Evolutionary conservation across 306 rosid genomes (phyloP), one percentile per base, ranked within the genome.

Genomic region (Corylus avellana): DNA sequence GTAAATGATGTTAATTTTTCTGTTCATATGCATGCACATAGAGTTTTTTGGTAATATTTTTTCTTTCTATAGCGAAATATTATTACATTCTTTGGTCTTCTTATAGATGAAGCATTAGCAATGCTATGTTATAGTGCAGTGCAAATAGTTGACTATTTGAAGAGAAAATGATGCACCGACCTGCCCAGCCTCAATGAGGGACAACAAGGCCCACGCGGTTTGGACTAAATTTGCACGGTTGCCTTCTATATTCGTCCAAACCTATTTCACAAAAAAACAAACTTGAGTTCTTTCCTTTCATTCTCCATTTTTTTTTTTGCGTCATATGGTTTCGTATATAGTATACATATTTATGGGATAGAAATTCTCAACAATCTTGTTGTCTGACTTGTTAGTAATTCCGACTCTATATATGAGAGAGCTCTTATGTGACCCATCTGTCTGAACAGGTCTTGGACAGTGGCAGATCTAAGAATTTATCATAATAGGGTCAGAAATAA

Each of bases 101-200:
- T 13, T 13, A 13, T 7, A 17, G 22, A 22, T 22, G 22, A 22
- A 22, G 22, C 22, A 22, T 22, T 1, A 9, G 49, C 49, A 9
- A 46, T 5, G 49, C 10, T 46, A 9, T 46, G 49, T 46, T 46
- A 5, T 46, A 46, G 10, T 46, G 49, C 49, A 46, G 49, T 46
- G 49, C 18, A 32, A 32, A 32, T 32, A 32, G 35, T 32, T 32
- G 18, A 29, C 14, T 14, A 64, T 5, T 1, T 64, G 4, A 35
- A 16, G 22, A 35, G 70, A 64, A 7, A 64, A 35, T 6, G 22
- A 64, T 7, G 47, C 46, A 75, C 82, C 70, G 75, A 91, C 97
- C 91, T 91, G 97, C 14, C 97, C 94, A 13, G 92, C 97, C 46
- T 56, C 70, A n/a, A 89, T 89, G 54, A 93, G 92, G 47, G 90